These are phyloP conservation scores for Nicotiana rustica DNA, from an alignment of 305 asterid species.

Conservation along the genomic window DNA sequence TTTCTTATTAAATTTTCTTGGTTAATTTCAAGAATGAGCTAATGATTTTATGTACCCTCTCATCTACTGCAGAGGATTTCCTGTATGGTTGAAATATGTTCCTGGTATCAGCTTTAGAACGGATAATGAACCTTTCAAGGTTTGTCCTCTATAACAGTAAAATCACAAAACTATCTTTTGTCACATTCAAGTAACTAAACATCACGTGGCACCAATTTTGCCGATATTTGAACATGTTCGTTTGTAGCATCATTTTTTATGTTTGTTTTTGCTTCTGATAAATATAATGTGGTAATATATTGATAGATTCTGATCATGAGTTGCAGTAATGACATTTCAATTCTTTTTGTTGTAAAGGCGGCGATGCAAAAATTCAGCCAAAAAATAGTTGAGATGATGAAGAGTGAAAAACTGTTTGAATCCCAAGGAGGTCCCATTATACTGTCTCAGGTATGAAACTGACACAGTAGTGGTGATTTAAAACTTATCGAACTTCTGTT, in stretches of 20 bases:
- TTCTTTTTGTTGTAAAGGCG: slow-evolving; percentile 44
- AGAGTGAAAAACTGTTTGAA: slow-evolving; percentile 60
- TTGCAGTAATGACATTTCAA: slow-evolving; percentile 23
- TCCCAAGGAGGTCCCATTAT: slow-evolving; percentile 78
- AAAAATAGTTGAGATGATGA: slow-evolving; percentile 71
- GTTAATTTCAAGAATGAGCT: neutral
- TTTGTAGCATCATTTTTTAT: neutral
- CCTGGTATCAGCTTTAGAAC: slow-evolving; percentile 79
- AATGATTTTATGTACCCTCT: slow-evolving; percentile 23
- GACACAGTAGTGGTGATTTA: neutral
- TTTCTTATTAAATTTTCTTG: neutral
- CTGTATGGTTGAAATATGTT: slow-evolving; percentile 74
- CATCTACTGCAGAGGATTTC: slow-evolving; percentile 65
- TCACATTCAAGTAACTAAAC: neutral
- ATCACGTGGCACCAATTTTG: neutral
- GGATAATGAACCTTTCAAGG: slow-evolving; percentile 72
- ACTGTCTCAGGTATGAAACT: slow-evolving; percentile 61
- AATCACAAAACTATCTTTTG: neutral
- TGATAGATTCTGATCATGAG: neutral
- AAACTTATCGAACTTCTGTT: neutral
- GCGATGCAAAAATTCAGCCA: slow-evolving; percentile 67
- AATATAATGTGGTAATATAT: neutral
- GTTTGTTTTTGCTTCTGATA: neutral
- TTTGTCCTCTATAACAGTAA: slow-evolving; percentile 19
- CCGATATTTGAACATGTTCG: neutral